Evolutionary conservation across 2,329 filamentous ascomycete species (phyloP).

Genomic region (Metarhizium guizhouense): DNA sequence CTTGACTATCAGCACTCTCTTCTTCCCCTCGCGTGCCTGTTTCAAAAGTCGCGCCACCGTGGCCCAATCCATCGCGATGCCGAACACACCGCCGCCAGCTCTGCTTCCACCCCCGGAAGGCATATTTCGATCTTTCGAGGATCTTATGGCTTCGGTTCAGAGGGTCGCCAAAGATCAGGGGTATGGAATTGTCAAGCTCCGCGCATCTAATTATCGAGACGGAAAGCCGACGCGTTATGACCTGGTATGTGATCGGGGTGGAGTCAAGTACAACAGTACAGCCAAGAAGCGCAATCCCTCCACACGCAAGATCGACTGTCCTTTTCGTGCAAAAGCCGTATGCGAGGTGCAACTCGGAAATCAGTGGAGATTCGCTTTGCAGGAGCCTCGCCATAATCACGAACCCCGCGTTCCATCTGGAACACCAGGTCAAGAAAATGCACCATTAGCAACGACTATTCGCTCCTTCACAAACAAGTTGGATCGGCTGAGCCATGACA

Average conservation of each 20-base stretch:
- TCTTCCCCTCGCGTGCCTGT: slow-evolving; percentile 7
- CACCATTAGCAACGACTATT: slow-evolving; percentile 47
- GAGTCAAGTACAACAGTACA: slow-evolving; percentile 56
- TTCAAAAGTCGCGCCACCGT: slow-evolving; percentile 19
- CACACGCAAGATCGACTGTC: slow-evolving; percentile 55
- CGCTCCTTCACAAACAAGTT: slow-evolving; percentile 51
- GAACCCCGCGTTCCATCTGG: slow-evolving; percentile 47
- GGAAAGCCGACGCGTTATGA: slow-evolving; percentile 55
- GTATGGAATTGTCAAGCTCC: slow-evolving; percentile 53
- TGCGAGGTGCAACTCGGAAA: slow-evolving; percentile 54
- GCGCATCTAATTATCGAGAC: slow-evolving; percentile 55
- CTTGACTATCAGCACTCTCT: neutral
- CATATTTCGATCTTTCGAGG: slow-evolving; percentile 51
- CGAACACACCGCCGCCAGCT: slow-evolving; percentile 36
- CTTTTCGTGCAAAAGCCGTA: slow-evolving; percentile 54
- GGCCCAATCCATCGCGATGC: slow-evolving; percentile 30
- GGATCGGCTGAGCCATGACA: slow-evolving; percentile 48
- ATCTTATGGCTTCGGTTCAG: slow-evolving; percentile 48
- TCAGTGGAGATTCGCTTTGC: slow-evolving; percentile 55
- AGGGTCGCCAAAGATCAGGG: slow-evolving; percentile 53
- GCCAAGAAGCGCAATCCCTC: slow-evolving; percentile 57
- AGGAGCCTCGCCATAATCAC: slow-evolving; percentile 52
- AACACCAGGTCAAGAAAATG: slow-evolving; percentile 46
- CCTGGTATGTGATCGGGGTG: slow-evolving; percentile 53
- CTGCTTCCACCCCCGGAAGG: slow-evolving; percentile 50